Evolutionary conservation across 1,139 yeast species (phyloP).

Genomic region (Scheffersomyces cryptocercus): DNA sequence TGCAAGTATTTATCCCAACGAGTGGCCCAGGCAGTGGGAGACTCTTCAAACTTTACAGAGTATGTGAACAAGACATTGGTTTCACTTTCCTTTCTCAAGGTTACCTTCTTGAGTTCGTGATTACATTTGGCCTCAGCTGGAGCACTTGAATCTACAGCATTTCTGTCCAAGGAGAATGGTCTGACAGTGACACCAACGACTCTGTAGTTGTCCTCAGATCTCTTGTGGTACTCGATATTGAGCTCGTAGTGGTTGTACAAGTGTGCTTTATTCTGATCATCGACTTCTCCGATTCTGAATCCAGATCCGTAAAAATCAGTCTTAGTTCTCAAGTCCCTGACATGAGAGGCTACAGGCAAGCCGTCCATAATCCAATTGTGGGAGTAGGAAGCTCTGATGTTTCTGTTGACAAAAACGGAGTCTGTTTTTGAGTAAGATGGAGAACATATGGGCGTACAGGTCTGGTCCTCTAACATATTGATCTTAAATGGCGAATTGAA

Average conservation of each 20-base stretch:
- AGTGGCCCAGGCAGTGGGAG: slow-evolving; percentile 90
- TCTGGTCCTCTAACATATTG: slow-evolving; percentile 69
- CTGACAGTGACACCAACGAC: slow-evolving; percentile 87
- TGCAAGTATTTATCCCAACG: slow-evolving; percentile 98
- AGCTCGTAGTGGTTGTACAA: slow-evolving; percentile 82
- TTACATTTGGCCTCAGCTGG: slow-evolving; percentile 37
- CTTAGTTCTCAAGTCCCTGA: slow-evolving; percentile 58
- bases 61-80: slow-evolving; percentile 40
- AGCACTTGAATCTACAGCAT: slow-evolving; percentile 21
- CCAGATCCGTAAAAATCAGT: slow-evolving; percentile 74
- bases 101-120: slow-evolving; percentile 28
- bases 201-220: slow-evolving; percentile 68
- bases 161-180: slow-evolving; percentile 64
- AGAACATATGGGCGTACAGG: slow-evolving; percentile 67
- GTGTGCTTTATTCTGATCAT: slow-evolving; percentile 48
- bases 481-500: slow-evolving; percentile 88
- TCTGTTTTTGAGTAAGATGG: slow-evolving; percentile 62
- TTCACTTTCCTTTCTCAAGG: slow-evolving; percentile 31
- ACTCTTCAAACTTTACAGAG: slow-evolving; percentile 60
- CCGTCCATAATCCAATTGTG: slow-evolving; percentile 96
- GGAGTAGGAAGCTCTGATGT: slow-evolving; percentile 78
- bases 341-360: slow-evolving; percentile 77
- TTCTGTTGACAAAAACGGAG: slow-evolving; percentile 70
- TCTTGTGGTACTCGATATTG: slow-evolving; percentile 75
- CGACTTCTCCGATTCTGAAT: slow-evolving; percentile 71